Evolutionary conservation across 352 stramenopile species (phyloP).

Genomic region (Pythium pyrilobum): DNA sequence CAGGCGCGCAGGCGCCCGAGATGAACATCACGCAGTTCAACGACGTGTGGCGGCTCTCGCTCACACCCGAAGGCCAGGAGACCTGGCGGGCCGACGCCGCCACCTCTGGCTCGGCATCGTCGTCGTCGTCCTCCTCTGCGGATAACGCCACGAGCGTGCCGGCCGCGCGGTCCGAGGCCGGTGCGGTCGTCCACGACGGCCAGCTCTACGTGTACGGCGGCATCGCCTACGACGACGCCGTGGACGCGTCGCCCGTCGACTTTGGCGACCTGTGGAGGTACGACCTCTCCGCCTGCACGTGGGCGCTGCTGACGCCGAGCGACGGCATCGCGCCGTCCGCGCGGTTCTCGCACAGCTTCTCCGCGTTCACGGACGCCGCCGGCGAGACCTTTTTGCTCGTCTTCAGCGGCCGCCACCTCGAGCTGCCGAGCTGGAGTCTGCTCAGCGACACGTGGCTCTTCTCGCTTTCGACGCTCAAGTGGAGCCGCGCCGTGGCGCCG

Average conservation of each 20-base stretch:
- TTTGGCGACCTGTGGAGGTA: slow-evolving; percentile 67
- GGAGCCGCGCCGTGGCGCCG: slow-evolving; percentile 24
- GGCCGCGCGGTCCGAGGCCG: slow-evolving; percentile 41
- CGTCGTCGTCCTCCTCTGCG: background rate
- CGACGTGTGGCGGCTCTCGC: slow-evolving; percentile 23
- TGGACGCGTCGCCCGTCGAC: slow-evolving; percentile 29
- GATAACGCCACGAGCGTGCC: slow-evolving; percentile 11
- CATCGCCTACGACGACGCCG: slow-evolving; percentile 53
- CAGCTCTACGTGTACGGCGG: slow-evolving; percentile 63
- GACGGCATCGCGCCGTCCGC: slow-evolving; percentile 24
- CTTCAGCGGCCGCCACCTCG: slow-evolving; percentile 52
- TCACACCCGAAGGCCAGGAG: slow-evolving; percentile 13
- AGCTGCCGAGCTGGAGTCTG: slow-evolving; percentile 42
- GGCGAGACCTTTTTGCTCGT: slow-evolving; percentile 39
- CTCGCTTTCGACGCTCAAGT: slow-evolving; percentile 35
- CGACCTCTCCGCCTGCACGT: slow-evolving; percentile 33
- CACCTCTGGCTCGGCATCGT: background rate
- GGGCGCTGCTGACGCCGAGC: slow-evolving; percentile 28
- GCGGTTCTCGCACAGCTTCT: slow-evolving; percentile 61
- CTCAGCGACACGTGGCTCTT: slow-evolving; percentile 58
- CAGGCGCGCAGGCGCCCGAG: background rate
- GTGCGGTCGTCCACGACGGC: slow-evolving; percentile 38
- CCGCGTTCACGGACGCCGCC: slow-evolving; percentile 25
- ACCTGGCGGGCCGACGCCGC: slow-evolving; percentile 35
- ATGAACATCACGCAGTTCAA: slow-evolving; percentile 24